phyloP scores from a whole-genome alignment of 257 asterid species.

The Rhazya stricta region DNA sequence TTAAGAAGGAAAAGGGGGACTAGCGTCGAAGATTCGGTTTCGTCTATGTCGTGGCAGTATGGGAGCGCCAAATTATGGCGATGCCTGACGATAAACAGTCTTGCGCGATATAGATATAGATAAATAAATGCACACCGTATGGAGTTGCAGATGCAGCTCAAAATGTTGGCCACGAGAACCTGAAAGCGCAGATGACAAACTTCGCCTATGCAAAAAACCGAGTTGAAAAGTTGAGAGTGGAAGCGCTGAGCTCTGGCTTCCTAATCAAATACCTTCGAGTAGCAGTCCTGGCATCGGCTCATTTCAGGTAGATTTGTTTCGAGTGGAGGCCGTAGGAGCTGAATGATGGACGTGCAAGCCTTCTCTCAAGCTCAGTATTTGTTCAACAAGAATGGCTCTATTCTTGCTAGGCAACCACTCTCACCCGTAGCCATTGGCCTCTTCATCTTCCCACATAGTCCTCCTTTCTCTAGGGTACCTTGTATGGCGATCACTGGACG shows the following conservation, averaged over 20 bases:
- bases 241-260: no score
- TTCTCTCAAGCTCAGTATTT: not conserved
- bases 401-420: not conserved
- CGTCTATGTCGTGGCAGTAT: not conserved
- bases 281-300: not conserved
- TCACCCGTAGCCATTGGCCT: not conserved
- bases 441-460: not conserved
- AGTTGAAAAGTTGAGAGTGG: no score
- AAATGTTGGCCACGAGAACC: not conserved
- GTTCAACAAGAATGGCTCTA: not conserved
- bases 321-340: not conserved
- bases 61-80: not conserved
- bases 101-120: not conserved
- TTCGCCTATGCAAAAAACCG: no score
- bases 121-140: no score
- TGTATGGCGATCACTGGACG: not conserved
- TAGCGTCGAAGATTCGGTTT: no score
- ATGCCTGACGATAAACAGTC: not conserved
- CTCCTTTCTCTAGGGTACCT: not conserved
- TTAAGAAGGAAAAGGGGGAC: no score
- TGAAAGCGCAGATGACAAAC: not conserved
- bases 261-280: no score
- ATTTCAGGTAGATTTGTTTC: not conserved
- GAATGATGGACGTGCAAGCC: conserved; percentile 1
- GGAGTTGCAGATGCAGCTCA: not conserved